Percentiles rank a stretch among this genome's conserved stretches.
Evolutionary conservation across 306 rosid genomes (phyloP).

Genomic region (Glycine soja): DNA sequence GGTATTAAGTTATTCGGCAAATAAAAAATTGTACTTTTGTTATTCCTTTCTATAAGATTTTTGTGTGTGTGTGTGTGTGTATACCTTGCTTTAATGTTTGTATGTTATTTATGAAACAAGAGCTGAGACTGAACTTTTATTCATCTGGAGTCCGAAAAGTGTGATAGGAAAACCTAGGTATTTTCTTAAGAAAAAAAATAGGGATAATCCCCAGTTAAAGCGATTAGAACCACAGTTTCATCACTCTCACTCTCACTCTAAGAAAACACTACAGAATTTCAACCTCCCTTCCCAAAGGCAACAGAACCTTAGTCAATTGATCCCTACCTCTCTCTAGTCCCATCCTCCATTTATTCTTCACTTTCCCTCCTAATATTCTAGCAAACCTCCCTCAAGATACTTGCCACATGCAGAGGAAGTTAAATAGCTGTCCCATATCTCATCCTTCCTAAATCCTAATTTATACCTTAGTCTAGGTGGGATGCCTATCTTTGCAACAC

Average conservation of each 20-base stretch:
- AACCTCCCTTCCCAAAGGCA: background rate
- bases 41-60: background rate
- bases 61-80: background rate
- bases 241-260: too few species aligned
- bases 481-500: too few species aligned
- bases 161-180: background rate
- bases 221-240: background rate
- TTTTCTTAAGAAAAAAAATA: background rate
- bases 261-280: too few species aligned
- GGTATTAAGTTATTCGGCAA: slow-evolving; percentile 30
- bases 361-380: too few species aligned
- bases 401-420: too few species aligned
- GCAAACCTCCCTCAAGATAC: background rate
- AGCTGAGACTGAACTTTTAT: slow-evolving; percentile 24
- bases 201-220: slow-evolving; percentile 11
- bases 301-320: background rate
- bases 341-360: too few species aligned
- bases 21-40: slow-evolving; percentile 25
- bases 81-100: slow-evolving; percentile 29
- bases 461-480: too few species aligned
- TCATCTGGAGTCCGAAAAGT: slow-evolving; percentile 14
- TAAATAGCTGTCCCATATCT: too few species aligned
- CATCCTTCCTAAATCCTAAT: background rate
- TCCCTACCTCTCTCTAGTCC: too few species aligned
- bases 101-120: background rate